A percentile compares a stretch with the other conserved stretches of the same genome.
Conservation (phyloP, 208 protist species). For the Novymonas esmeraldas region DNA sequence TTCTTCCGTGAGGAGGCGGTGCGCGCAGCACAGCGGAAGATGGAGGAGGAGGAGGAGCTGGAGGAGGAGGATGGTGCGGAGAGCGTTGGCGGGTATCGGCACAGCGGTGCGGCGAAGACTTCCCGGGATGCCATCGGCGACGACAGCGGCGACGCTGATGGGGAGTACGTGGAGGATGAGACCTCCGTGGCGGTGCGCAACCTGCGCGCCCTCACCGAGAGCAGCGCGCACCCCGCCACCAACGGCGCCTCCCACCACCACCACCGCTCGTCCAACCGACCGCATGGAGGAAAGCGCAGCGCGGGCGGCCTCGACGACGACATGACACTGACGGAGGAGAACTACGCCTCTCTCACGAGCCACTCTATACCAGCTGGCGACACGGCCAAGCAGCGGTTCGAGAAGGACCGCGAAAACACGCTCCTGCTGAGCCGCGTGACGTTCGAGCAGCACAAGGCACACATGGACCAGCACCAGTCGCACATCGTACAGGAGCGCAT, state of each 20-base stretch:
- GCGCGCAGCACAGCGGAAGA: constrained; percentile 30
- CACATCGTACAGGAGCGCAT: constrained; percentile 24
- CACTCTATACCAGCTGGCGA: constrained; percentile 6
- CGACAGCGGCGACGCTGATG: constrained; percentile 6
- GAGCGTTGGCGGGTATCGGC: not conserved
- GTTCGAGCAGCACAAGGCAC: constrained; percentile 43
- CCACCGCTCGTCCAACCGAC: constrained; percentile 13
- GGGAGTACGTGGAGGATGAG: constrained; percentile 22
- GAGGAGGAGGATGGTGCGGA: constrained; percentile 12
- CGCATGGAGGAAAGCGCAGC: constrained; percentile 2
- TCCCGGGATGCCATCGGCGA: not conserved
- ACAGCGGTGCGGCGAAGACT: not conserved
- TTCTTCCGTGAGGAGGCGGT: constrained; percentile 57
- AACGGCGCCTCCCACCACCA: constrained; percentile 4
- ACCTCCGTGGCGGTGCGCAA: constrained; percentile 26
- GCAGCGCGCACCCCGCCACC: constrained; percentile 4
- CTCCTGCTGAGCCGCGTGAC: constrained; percentile 38
- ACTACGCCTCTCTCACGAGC: constrained; percentile 17
- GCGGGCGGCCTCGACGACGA: constrained; percentile 18
- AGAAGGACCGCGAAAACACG: constrained; percentile 38
- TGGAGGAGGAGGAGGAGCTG: constrained; percentile 36
- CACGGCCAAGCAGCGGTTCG: constrained; percentile 19
- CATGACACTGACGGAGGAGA: constrained; percentile 24
- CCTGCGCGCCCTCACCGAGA: constrained; percentile 28
- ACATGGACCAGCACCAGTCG: constrained; percentile 39